Conservation (phyloP, 2,329 filamentous ascomycete species). For the Arthrinium puccinioides region DNA sequence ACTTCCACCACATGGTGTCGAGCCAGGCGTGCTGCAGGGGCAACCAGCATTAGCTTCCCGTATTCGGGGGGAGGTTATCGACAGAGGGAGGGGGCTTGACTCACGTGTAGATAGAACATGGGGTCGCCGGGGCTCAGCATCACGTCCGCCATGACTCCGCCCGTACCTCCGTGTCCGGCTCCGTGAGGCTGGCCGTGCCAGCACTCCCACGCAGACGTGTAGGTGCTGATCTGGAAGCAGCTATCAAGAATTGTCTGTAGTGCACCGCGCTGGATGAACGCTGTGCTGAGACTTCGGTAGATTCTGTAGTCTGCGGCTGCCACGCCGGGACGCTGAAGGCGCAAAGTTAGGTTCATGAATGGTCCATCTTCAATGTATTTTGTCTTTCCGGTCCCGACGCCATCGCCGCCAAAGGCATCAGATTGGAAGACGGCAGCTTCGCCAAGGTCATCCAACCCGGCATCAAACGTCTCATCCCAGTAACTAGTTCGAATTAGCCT, state of each 20-base stretch:
- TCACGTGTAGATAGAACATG: constrained; percentile 21
- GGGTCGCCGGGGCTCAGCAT: constrained; percentile 15
- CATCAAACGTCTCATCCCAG: background rate
- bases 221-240: background rate
- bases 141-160: background rate
- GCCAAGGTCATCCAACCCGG: background rate
- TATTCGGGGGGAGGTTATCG: no score
- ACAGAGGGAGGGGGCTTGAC: no score
- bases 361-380: background rate
- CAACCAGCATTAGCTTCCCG: no score
- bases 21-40: constrained; percentile 22
- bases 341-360: background rate
- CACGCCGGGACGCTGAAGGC: no score
- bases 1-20: constrained; percentile 15
- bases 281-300: no score
- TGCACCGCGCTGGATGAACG: no score
- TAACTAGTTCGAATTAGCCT: background rate
- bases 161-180: background rate
- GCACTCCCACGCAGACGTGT: background rate
- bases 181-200: background rate
- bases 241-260: background rate
- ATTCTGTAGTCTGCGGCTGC: no score
- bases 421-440: background rate
- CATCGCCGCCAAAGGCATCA: background rate
- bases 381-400: background rate